A percentile compares a stretch with the other conserved stretches of the same genome.
Evolutionary conservation across 345 rosid genomes (phyloP).

Genomic region (Erysimum cheiranthoides): DNA sequence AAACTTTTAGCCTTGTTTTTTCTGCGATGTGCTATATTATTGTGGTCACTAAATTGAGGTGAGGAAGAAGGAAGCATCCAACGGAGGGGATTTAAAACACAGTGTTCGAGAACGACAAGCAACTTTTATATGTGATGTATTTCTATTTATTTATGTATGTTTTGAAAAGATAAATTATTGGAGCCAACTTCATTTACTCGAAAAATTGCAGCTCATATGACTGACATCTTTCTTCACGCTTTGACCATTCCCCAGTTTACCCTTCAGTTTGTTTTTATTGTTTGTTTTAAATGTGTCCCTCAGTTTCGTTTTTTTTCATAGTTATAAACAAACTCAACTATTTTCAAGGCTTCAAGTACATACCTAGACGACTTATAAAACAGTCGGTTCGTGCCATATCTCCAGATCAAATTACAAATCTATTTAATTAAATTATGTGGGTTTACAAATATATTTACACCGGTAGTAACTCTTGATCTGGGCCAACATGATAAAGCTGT

Average conservation of each 20-base stretch:
- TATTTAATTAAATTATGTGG: background rate
- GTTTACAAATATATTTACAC: background rate
- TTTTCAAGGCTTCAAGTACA: constrained; percentile 19
- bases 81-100: constrained; percentile 45
- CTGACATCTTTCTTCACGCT: constrained; percentile 44
- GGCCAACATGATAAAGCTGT: constrained; percentile 22
- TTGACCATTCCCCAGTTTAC: constrained; percentile 20
- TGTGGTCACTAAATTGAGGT: constrained; percentile 27
- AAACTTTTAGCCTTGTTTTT: background rate
- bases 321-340: background rate
- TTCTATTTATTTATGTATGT: background rate
- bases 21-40: constrained; percentile 1
- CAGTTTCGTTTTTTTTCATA: background rate
- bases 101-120: constrained; percentile 34
- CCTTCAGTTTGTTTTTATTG: background rate
- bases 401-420: background rate
- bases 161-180: constrained; percentile 25
- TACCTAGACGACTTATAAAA: background rate
- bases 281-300: background rate
- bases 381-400: background rate
- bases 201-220: constrained; percentile 25
- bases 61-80: constrained; percentile 18
- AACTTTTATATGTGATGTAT: constrained; percentile 29
- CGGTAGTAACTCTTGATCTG: background rate
- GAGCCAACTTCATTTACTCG: constrained; percentile 34